A percentile compares a stretch with the other conserved stretches of the same genome.
Evolutionary conservation across 2,329 filamentous ascomycete species (phyloP).

Genomic region (Cytospora schulzeri): DNA sequence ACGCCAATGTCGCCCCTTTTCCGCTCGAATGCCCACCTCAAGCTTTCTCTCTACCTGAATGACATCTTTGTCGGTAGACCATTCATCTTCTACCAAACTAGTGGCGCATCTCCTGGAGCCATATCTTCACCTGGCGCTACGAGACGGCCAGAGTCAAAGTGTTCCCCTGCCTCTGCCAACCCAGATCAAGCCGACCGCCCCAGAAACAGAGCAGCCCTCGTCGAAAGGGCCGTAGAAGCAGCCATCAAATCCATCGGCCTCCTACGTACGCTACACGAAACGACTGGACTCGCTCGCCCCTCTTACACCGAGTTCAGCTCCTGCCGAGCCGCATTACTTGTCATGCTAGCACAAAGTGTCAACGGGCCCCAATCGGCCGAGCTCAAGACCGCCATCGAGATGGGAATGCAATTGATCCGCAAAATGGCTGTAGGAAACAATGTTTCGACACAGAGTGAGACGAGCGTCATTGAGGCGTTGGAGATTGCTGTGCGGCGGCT

Average conservation of each 20-base stretch:
- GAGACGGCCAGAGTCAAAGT: neutral
- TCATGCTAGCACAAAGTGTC: conserved; percentile 35
- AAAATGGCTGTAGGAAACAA: conserved; percentile 26
- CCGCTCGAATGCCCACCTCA: conserved; percentile 53
- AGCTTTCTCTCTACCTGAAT: conserved; percentile 55
- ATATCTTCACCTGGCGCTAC: conserved; percentile 6
- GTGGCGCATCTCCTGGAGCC: conserved; percentile 8
- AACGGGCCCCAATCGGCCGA: neutral
- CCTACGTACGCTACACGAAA: conserved; percentile 51
- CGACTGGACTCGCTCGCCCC: conserved; percentile 55
- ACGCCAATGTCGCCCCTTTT: conserved; percentile 44
- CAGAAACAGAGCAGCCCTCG: conserved; percentile 37
- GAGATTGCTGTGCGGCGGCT: conserved; percentile 25
- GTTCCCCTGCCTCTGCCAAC: neutral
- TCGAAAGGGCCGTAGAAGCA: conserved; percentile 55
- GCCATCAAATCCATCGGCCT: conserved; percentile 53
- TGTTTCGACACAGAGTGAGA: conserved; percentile 26
- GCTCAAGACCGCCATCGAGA: conserved; percentile 20
- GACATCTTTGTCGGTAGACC: conserved; percentile 57
- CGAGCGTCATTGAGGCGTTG: conserved; percentile 27
- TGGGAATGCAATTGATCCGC: conserved; percentile 26
- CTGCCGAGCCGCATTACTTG: conserved; percentile 55
- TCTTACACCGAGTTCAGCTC: conserved; percentile 60
- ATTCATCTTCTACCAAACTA: conserved; percentile 48
- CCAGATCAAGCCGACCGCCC: conserved; percentile 1